Percentiles rank a stretch among this genome's conserved stretches.
Conservation (phyloP, 345 rosid genomes). For the Eucalyptus caleyi region DNA sequence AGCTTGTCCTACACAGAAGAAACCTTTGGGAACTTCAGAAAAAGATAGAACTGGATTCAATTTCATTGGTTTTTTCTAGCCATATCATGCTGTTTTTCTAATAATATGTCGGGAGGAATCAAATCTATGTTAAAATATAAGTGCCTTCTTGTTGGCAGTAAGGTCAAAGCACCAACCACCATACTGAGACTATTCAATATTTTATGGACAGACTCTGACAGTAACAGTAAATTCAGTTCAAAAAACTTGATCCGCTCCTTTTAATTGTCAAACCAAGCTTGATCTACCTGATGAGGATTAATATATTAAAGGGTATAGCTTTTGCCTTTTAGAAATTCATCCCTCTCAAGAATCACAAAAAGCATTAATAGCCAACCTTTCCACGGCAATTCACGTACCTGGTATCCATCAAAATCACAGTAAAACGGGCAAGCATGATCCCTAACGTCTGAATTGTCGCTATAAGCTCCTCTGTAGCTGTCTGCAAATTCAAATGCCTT, state of each 20-base stretch:
- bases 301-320: not conserved
- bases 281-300: not conserved
- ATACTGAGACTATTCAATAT: not conserved
- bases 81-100: not conserved
- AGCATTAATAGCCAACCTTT: not conserved
- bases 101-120: not conserved
- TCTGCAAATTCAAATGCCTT: constrained; percentile 67
- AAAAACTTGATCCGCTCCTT: not conserved
- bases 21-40: not conserved
- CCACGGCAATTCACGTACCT: constrained; percentile 18
- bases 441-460: constrained; percentile 56
- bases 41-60: not conserved
- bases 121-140: not conserved
- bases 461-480: constrained; percentile 79
- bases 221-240: not conserved
- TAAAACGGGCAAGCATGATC: constrained; percentile 89
- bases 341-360: not conserved
- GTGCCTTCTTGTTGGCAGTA: not conserved
- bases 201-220: not conserved
- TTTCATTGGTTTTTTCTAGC: not conserved
- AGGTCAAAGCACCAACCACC: not conserved
- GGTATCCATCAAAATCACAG: constrained; percentile 86
- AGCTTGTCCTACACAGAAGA: not conserved
- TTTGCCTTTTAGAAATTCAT: not conserved
- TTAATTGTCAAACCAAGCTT: not conserved